phyloP scores from a whole-genome alignment of 192 early-diverging fungal species.

The Coemansia sp. region DNA sequence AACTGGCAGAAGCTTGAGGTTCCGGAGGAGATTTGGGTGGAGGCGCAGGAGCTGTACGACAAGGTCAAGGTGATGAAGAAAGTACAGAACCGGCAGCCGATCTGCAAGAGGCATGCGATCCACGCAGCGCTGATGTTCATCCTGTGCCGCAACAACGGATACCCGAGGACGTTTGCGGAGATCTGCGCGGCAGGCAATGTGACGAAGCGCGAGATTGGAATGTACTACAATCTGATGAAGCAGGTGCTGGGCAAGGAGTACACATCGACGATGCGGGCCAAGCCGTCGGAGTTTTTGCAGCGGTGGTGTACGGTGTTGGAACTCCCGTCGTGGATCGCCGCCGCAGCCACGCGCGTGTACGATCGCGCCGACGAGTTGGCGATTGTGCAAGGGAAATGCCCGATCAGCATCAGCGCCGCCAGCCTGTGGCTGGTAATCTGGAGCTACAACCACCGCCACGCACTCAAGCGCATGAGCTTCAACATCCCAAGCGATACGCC shows the following conservation, averaged over 20 bases:
- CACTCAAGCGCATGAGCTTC: conserved; percentile 12
- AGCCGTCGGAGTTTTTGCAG: conserved; percentile 42
- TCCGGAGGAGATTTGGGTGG: conserved; percentile 32
- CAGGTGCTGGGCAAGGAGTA: conserved; percentile 55
- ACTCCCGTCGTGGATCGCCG: conserved; percentile 55
- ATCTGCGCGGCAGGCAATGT: conserved; percentile 62
- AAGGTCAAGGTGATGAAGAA: conserved; percentile 59
- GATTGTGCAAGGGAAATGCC: conserved; percentile 64
- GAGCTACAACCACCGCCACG: conserved; percentile 57
- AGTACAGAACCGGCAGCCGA: conserved; percentile 66
- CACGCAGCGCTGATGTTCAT: conserved; percentile 63
- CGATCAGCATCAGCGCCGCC: conserved; percentile 63
- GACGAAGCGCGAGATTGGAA: conserved; percentile 61
- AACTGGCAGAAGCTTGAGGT: conserved; percentile 41
- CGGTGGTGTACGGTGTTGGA: conserved; percentile 62
- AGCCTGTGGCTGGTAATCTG: conserved; percentile 62
- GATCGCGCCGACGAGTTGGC: conserved; percentile 59
- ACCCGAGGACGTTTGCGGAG: conserved; percentile 64
- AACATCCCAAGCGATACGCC: conserved; percentile 13
- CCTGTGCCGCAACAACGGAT: conserved; percentile 58
- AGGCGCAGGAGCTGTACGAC: conserved; percentile 54
- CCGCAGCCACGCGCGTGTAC: conserved; percentile 56
- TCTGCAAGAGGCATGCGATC: conserved; percentile 62
- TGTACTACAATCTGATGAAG: conserved; percentile 64
- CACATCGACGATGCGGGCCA: conserved; percentile 49